phyloP scores from a whole-genome alignment of 305 asterid species.

The Withania somnifera region DNA sequence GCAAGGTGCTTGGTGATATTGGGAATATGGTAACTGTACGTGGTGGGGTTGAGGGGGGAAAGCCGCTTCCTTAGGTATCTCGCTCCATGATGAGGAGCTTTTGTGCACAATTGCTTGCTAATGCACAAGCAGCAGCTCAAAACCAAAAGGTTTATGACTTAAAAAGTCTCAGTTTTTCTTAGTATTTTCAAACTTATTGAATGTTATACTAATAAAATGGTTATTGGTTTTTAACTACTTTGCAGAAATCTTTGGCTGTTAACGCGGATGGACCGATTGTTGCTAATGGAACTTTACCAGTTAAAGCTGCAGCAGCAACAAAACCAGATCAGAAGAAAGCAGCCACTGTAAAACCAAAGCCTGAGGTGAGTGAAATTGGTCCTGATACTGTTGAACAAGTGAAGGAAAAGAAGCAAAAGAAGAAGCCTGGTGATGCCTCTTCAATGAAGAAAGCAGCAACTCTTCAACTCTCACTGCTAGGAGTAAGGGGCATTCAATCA shows the following conservation, averaged over 20 bases:
- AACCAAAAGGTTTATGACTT: slow-evolving; percentile 40
- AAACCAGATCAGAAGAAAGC: slow-evolving; percentile 49
- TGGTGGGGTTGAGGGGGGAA: slow-evolving; percentile 46
- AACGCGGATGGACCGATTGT: slow-evolving; percentile 29
- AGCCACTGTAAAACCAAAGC: slow-evolving; percentile 31
- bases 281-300: slow-evolving; percentile 22
- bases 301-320: slow-evolving; percentile 19
- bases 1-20: slow-evolving; percentile 81
- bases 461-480: slow-evolving; percentile 76
- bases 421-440: slow-evolving; percentile 21
- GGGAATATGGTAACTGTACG: slow-evolving; percentile 56
- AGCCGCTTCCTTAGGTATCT: slow-evolving; percentile 57
- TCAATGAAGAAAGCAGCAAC: slow-evolving; percentile 49
- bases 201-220: not conserved
- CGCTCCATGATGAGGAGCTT: slow-evolving; percentile 87
- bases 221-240: not conserved
- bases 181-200: not conserved
- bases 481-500: slow-evolving; percentile 39
- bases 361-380: slow-evolving; percentile 51
- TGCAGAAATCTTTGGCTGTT: slow-evolving; percentile 28
- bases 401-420: slow-evolving; percentile 20
- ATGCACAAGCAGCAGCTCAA: slow-evolving; percentile 64
- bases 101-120: slow-evolving; percentile 76
- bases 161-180: not conserved
- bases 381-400: slow-evolving; percentile 34